A percentile compares a stretch with the other conserved stretches of the same genome.
Evolutionary conservation across 768 basidiomycete genomes (phyloP).

Genomic region (Mycena olivaceomarginata): DNA sequence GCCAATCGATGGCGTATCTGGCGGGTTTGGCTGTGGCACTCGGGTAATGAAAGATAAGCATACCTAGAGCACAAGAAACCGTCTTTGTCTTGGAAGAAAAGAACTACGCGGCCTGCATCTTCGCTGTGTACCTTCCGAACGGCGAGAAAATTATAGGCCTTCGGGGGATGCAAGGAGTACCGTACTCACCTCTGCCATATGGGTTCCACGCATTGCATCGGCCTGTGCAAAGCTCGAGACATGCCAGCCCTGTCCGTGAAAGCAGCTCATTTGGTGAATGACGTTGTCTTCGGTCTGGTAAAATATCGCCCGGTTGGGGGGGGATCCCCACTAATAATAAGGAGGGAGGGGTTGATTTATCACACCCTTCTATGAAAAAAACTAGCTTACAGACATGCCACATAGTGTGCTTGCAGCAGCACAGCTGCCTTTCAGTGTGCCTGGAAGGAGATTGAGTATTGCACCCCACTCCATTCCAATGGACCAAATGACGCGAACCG

Average conservation of each 20-base stretch:
- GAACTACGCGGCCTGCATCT: background rate
- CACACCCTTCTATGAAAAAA: background rate
- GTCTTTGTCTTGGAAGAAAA: background rate
- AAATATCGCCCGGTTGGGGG: background rate
- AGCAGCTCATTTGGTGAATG: background rate
- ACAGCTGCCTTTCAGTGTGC: background rate
- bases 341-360: background rate
- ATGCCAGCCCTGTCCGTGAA: background rate
- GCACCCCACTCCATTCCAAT: background rate
- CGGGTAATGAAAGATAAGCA: background rate
- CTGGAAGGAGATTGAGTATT: background rate
- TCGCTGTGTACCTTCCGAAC: background rate
- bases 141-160: background rate
- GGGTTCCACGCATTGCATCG: background rate
- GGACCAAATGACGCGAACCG: background rate
- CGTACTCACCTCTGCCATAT: background rate
- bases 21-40: background rate
- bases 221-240: background rate
- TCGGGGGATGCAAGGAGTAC: background rate
- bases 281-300: background rate
- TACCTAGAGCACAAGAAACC: background rate
- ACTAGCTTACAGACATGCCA: background rate
- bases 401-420: background rate
- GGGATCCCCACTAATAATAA: background rate
- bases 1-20: background rate